Base-by-base conservation (phyloP, 2,329 filamentous ascomycete species). In the Ceratocystis albifundus region DNA sequence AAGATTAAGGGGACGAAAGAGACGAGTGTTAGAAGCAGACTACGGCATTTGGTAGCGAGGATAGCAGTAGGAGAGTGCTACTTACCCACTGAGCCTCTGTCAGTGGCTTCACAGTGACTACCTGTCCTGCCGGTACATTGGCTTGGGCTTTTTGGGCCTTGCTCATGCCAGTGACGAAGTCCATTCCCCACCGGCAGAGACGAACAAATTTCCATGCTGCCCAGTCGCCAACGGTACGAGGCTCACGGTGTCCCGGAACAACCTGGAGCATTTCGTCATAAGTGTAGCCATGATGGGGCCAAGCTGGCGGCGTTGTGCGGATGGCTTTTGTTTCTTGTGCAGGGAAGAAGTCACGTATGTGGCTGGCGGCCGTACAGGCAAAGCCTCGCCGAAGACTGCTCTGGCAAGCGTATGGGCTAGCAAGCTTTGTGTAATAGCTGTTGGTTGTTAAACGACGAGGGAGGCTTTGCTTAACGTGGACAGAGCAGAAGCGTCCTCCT, bases 81-180 rank as follows among this genome's bases (percentile, higher is more conserved):
- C 78, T 66, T 72, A 80, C 78, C 87, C 94, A 99, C 77, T 97
- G 94, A 4, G 86, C 80, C 74, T 96, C 92, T 0, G 84, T 94
- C 80, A 96, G 72, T 74, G 86, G 77, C 79, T 83, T 77, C 64
- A 83, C 72, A 66, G 82, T 80, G 25, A 74, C 72, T 7, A 83
- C 71, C 4, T 82, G 76, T 2, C 80, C 84, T 0, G 83, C 85
- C 6, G 84, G 83, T 68, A 82, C 75, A 69, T 75, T 76, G 74
- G 79, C 82, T 71, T 84, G 80, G 41, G 81, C 82, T 69, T 89
- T 82, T 73, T 96, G 90, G 41, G 84, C 85, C 70, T 90, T 88
- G 46, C 74, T 76, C 76, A 85, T 79, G 12, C 91, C 90, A 0
- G 92, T 96, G 17, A 82, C 88, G 45, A 87, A 77, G 74, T 97